Evolutionary conservation across 2,329 filamentous ascomycete genomes (phyloP), one percentile per base, ranked within the genome.

Genomic region (Cytospora chrysosperma): DNA sequence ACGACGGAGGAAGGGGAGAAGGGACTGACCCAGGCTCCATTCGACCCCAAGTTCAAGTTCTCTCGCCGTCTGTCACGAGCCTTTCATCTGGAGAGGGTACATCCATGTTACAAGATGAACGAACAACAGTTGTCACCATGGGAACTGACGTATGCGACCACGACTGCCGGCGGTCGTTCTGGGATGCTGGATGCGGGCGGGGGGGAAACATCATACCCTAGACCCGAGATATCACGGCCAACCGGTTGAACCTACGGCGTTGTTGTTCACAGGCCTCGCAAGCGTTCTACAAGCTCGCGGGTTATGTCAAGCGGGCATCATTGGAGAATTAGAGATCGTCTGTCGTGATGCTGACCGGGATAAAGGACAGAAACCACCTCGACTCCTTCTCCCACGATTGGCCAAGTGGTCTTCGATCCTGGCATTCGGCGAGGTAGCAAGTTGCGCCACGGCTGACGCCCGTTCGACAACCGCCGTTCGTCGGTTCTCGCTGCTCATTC

Each of bases 61-160:
- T 56, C 17, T 49, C 19, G 50, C 56, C 37, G 37, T 68, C 32
- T 50, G 57, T 65, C 57, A 64, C 64, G 61, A 61, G 57, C 56
- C 49, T 26, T 51, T 27, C 30, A 28, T 59, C 37, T 59, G 19
- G 56, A 30, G 30, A 5, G 26, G 63, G 63, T 19, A 34, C 17
- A 55, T 19, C 52, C 57, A 59, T 24, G 56, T 32, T 61, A 62
- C 59, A 62, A 67, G 56, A 63, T 62, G 32, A 49, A 30, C 55
- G n/a, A 51, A 30, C 51, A 32, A 71, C 69, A 68, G 70, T 71
- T 71, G 68, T 73, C 69, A 64, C 72, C 68, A 71, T 72, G 70
- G 68, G 57, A 68, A 70, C 69, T 71, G 68, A 69, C 69, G 71
- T 70, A 68, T 69, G 68, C 68, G 68, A 68, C 67, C 65, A 40